Evolutionary conservation across 2,329 filamentous ascomycete species (phyloP).

Genomic region (Domatiomyces catenatus): DNA sequence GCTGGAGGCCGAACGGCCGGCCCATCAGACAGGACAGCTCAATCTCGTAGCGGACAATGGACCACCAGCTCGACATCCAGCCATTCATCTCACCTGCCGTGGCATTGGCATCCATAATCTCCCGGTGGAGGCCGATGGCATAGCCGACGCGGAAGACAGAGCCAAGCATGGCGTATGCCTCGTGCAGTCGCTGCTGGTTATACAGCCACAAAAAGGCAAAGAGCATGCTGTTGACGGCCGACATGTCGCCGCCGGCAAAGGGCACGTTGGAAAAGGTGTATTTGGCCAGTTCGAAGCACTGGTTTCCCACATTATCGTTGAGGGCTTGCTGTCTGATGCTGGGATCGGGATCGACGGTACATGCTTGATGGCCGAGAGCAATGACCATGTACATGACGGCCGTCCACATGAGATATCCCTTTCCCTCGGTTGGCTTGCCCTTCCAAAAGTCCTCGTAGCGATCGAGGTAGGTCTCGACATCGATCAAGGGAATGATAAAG

Average conservation of each 20-base stretch:
- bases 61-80: constrained; percentile 3
- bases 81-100: constrained; percentile 3
- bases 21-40: constrained; percentile 4
- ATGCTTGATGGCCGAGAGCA: constrained; percentile 7
- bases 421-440: constrained; percentile 4
- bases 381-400: constrained; percentile 8
- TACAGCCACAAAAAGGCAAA: constrained; percentile 6
- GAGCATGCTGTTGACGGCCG: constrained; percentile 5
- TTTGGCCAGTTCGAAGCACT: constrained; percentile 6
- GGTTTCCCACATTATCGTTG: constrained; percentile 2
- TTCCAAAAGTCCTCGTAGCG: constrained; percentile 3
- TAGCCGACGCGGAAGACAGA: constrained; percentile 4
- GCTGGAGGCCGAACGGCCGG: constrained; percentile 3
- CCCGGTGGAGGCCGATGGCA: constrained; percentile 6
- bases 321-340: constrained; percentile 1
- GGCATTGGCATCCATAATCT: neutral
- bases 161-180: constrained; percentile 7
- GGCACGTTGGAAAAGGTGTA: constrained; percentile 3
- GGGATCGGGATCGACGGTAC: constrained; percentile 5
- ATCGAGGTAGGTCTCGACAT: constrained; percentile 1
- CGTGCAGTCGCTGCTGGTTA: constrained; percentile 7
- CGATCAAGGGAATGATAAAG: constrained; percentile 5
- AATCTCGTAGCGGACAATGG: constrained; percentile 6
- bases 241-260: constrained; percentile 7
- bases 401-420: constrained; percentile 5